phyloP scores from a whole-genome alignment of 768 basidiomycete species.

The Kwoniella newhampshirensis region DNA sequence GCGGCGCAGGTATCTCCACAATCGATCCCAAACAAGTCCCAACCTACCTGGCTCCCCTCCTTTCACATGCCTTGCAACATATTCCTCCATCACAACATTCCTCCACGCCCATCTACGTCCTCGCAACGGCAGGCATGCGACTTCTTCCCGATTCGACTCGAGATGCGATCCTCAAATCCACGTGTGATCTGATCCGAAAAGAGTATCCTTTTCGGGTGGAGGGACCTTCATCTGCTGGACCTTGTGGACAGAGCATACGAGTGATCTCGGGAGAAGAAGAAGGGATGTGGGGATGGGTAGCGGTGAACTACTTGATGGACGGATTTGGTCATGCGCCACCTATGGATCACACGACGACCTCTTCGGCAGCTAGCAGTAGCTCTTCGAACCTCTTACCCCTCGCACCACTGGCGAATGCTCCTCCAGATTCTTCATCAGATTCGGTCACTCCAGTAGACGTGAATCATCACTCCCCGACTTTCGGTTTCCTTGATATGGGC shows the following conservation, averaged over 20 bases:
- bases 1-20: slow-evolving; percentile 73
- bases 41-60: slow-evolving; percentile 74
- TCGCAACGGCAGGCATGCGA: slow-evolving; percentile 98
- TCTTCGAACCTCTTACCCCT: slow-evolving; percentile 29
- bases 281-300: slow-evolving; percentile 97
- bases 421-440: slow-evolving; percentile 32
- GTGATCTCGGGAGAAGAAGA: slow-evolving; percentile 99
- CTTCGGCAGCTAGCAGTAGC: slow-evolving; percentile 1
- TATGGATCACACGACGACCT: neutral
- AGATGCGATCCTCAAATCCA: slow-evolving; percentile 67
- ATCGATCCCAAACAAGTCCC: slow-evolving; percentile 72
- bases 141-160: slow-evolving; percentile 70
- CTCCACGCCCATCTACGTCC: slow-evolving; percentile 85
- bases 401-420: slow-evolving; percentile 39
- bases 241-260: slow-evolving; percentile 86
- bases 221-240: slow-evolving; percentile 64
- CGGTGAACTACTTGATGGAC: slow-evolving; percentile 98
- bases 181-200: slow-evolving; percentile 71
- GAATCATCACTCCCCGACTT: slow-evolving; percentile 69
- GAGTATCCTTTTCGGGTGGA: slow-evolving; percentile 80
- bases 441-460: slow-evolving; percentile 50
- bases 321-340: slow-evolving; percentile 64
- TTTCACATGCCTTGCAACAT: slow-evolving; percentile 74
- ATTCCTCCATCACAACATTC: slow-evolving; percentile 82
- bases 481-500: slow-evolving; percentile 98